Conservation (phyloP, 2,329 filamentous ascomycete species). For the Dactylonectria estremocensis region DNA sequence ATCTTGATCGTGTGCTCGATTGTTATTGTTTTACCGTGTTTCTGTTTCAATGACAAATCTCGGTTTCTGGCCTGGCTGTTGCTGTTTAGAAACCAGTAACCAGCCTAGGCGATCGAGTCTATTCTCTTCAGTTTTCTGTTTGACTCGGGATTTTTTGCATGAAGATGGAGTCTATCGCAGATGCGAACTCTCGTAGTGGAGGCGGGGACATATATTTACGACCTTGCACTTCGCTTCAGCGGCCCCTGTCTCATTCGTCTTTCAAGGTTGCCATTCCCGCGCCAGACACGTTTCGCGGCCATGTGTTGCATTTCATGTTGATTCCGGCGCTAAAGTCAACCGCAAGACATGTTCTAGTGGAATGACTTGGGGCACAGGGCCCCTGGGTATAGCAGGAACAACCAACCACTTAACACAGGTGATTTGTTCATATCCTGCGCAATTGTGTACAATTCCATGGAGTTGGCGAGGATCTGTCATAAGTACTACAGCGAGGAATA, state of each 20-base stretch:
- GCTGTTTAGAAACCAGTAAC: background rate
- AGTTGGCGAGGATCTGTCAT: no score
- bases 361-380: background rate
- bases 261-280: background rate
- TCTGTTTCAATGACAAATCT: background rate
- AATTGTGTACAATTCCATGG: no score
- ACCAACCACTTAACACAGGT: no score
- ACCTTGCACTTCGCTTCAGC: no score
- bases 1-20: background rate
- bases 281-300: background rate
- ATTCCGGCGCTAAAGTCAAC: conserved; percentile 1
- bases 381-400: no score
- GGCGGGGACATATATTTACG: no score
- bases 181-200: background rate
- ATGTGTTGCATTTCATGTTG: background rate
- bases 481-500: no score
- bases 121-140: background rate
- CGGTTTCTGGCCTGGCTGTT: background rate
- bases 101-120: background rate
- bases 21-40: background rate
- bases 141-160: background rate
- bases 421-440: no score
- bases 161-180: background rate
- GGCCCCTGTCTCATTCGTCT: background rate
- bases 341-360: conserved; percentile 10